A percentile compares a stretch with the other conserved stretches of the same genome.
phyloP scores from a whole-genome alignment of 192 early-diverging fungal genomes.

The Coemansia sp. region DNA sequence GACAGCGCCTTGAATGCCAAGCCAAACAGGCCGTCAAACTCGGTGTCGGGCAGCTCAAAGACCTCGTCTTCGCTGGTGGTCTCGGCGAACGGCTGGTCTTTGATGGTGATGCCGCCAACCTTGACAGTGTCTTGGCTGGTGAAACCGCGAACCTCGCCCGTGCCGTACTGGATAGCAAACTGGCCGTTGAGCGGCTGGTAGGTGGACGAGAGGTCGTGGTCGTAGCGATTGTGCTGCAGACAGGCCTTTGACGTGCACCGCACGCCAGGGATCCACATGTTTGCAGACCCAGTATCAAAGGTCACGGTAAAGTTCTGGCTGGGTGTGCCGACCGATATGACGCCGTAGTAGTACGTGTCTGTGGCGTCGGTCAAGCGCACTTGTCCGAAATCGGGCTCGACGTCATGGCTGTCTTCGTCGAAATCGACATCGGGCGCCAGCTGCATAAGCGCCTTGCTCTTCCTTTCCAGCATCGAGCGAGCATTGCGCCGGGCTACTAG shows the following conservation, averaged over 20 bases:
- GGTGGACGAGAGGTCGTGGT: conserved; percentile 39
- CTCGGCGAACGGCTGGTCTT: conserved; percentile 53
- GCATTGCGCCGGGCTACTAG: conserved; percentile 38
- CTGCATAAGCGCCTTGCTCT: conserved; percentile 34
- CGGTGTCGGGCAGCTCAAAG: conserved; percentile 41
- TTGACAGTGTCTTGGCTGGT: conserved; percentile 48
- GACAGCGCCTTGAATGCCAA: conserved; percentile 50
- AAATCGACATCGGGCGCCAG: conserved; percentile 42
- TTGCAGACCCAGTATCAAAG: conserved; percentile 73
- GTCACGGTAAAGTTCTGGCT: conserved; percentile 62
- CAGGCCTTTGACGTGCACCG: conserved; percentile 48
- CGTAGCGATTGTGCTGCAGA: conserved; percentile 42
- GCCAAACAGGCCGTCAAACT: conserved; percentile 57
- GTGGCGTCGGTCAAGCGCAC: conserved; percentile 48
- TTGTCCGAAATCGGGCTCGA: conserved; percentile 50
- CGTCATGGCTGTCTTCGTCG: conserved; percentile 40
- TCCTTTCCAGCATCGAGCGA: conserved; percentile 9
- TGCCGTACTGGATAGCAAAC: conserved; percentile 53
- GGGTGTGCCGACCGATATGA: conserved; percentile 64
- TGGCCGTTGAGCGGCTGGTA: conserved; percentile 41
- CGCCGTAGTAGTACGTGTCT: conserved; percentile 57
- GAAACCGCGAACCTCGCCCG: conserved; percentile 49
- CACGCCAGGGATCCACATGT: conserved; percentile 61
- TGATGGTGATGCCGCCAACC: conserved; percentile 47
- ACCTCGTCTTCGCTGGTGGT: conserved; percentile 51